Evolutionary conservation across 306 rosid species (phyloP), one percentile per base, ranked within the genome.

Genomic region (Ormosia semicastrata): DNA sequence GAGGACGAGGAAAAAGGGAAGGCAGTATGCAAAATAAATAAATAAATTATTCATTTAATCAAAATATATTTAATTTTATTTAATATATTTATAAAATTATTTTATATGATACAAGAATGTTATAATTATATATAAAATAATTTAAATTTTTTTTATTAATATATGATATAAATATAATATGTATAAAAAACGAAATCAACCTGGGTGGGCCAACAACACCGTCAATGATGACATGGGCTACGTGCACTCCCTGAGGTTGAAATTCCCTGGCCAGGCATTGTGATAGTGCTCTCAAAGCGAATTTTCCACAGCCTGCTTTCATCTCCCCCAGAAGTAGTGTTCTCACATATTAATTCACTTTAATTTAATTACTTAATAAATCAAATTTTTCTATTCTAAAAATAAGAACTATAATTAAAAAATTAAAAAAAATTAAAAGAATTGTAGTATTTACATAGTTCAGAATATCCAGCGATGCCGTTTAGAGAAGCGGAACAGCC

Each of bases 291-390:
- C 99, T 91, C 75, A 93, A 82, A 0, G 99, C 99, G 69, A 95
- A 95, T 84, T 95, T 95, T 66, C 99, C 99, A 80, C 99, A 93
- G 71, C 99, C 99, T 95, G 86, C 41, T 43, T 39, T n/a, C 83
- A 73, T 57, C 60, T 30, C 79, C 82, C 66, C 59, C 58, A 57
- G 66, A n/a, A 74, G 40, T 65, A 74, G 30, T 50, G 37, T 39
- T 29, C 59, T 58, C 81, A 53, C 67, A 53, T 7, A 37, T 65
- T 59, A 59, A 77, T 68, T 57, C 14, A 68, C 13, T 5, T 53
- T 33, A 0, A 18, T 14, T 11, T 6, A 9, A 8, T 6, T 1
- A 70, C 64, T 6, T 14, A 37, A 4, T 37, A 37, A 4, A 37
- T 37, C 41, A 4, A 37, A 0, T 37, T 37, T 37, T 37, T 41